These are phyloP conservation scores for Arctium lappa DNA, from an alignment of 129 eudicot species.

Conservation along the genomic window DNA sequence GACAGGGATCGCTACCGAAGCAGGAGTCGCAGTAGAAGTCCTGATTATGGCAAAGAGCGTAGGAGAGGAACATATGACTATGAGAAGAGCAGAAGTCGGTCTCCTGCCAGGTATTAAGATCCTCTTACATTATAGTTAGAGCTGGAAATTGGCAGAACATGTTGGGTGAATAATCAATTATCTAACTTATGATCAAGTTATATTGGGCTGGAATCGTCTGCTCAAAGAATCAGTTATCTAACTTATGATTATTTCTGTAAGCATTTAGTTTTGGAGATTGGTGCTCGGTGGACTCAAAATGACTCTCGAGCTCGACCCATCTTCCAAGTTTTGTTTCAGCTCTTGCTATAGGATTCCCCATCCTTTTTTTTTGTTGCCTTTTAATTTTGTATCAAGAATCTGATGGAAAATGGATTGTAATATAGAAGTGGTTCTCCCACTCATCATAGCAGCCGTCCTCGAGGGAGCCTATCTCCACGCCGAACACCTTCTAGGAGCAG, in stretches of 20 bases:
- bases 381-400: not conserved
- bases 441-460: conserved; percentile 52
- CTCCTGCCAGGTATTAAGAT: conserved; percentile 49
- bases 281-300: not conserved
- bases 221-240: not conserved
- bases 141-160: not conserved
- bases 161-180: not conserved
- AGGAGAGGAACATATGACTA: conserved; percentile 62
- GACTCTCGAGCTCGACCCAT: not conserved
- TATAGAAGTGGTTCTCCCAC: conserved; percentile 52
- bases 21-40: conserved; percentile 67
- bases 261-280: not conserved
- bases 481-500: conserved; percentile 36
- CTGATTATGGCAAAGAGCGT: conserved; percentile 54
- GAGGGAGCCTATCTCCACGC: conserved; percentile 57
- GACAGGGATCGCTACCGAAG: conserved; percentile 56
- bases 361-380: not conserved
- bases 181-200: not conserved
- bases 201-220: not conserved
- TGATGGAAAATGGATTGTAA: not conserved
- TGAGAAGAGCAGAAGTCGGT: conserved; percentile 52
- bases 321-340: not conserved
- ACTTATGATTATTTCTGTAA: not conserved
- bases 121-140: not conserved
- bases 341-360: not conserved